phyloP scores from a whole-genome alignment of 2,329 filamentous ascomycete species.

The Nigrograna mackinnonii region DNA sequence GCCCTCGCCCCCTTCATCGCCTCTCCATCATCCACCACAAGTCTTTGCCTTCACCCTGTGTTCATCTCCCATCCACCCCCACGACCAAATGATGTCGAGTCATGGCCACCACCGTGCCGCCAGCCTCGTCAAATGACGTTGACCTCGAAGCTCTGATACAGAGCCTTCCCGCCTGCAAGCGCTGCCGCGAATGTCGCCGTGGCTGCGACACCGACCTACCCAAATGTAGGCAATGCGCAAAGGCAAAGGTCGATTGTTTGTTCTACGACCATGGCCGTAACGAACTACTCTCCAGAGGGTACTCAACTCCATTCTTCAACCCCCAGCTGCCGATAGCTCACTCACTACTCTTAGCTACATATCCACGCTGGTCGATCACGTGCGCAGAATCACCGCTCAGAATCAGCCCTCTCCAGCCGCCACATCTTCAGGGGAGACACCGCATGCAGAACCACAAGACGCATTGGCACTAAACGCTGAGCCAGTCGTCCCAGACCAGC shows the following conservation, averaged over 20 bases:
- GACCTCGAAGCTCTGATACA: constrained; percentile 22
- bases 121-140: constrained; percentile 8
- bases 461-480: too few relatives aligned
- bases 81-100: constrained; percentile 12
- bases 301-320: constrained; percentile 4
- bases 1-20: background rate
- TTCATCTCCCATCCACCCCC: background rate
- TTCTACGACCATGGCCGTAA: constrained; percentile 39
- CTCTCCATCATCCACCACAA: background rate
- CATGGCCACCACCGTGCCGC: constrained; percentile 19
- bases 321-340: background rate
- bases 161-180: constrained; percentile 38
- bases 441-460: too few relatives aligned
- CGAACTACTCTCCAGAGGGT: constrained; percentile 33
- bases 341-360: constrained; percentile 30
- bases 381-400: constrained; percentile 26
- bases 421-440: too few relatives aligned
- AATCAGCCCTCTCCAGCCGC: constrained; percentile 22
- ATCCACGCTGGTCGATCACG: constrained; percentile 37
- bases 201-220: constrained; percentile 41
- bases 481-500: too few relatives aligned
- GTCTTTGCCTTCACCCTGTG: background rate
- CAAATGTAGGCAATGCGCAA: constrained; percentile 39
- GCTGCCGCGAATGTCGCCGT: constrained; percentile 39
- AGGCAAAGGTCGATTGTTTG: constrained; percentile 37